phyloP scores from a whole-genome alignment of 495 filamentous ascomycete genomes.

The Poronia punctata region DNA sequence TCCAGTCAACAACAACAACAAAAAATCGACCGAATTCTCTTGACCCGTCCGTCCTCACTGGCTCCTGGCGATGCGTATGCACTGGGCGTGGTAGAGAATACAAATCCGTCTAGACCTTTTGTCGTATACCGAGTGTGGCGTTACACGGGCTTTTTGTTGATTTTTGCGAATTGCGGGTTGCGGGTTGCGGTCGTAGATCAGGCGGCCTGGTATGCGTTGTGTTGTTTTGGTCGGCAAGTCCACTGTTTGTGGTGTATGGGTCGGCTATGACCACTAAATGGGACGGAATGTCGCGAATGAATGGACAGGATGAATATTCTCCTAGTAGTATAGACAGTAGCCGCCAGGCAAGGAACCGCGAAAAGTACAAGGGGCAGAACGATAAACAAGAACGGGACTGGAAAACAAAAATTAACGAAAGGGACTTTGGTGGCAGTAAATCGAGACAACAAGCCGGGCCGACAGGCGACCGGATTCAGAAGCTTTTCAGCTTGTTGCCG shows the following conservation, averaged over 20 bases:
- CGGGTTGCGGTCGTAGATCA: conserved; percentile 11
- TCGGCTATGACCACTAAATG: not conserved
- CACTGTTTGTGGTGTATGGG: conserved; percentile 11
- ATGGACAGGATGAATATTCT: conserved; percentile 11
- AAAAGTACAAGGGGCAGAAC: too few species aligned
- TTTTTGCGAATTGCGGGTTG: conserved; percentile 2
- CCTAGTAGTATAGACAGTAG: conserved; percentile 9
- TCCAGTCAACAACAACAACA: conserved; percentile 10
- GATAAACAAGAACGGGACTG: not conserved
- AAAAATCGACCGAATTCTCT: conserved; percentile 14
- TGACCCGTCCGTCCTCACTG: conserved; percentile 9
- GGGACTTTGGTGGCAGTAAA: conserved; percentile 2
- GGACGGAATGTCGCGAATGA: conserved; percentile 4
- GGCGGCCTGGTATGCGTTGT: conserved; percentile 22
- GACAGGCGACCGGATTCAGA: not conserved
- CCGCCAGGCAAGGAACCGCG: too few species aligned
- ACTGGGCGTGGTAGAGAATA: conserved; percentile 10
- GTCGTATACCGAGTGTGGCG: not conserved
- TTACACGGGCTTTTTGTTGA: conserved; percentile 6
- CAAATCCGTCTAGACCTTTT: conserved; percentile 3
- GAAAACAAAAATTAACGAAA: not conserved
- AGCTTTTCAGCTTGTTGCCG: not conserved
- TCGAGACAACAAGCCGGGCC: conserved; percentile 2
- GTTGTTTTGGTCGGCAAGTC: conserved; percentile 9
- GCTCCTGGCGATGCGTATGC: too few species aligned